phyloP scores from a whole-genome alignment of 805 yeast genomes.

The Nakazawaea anatomiae region DNA sequence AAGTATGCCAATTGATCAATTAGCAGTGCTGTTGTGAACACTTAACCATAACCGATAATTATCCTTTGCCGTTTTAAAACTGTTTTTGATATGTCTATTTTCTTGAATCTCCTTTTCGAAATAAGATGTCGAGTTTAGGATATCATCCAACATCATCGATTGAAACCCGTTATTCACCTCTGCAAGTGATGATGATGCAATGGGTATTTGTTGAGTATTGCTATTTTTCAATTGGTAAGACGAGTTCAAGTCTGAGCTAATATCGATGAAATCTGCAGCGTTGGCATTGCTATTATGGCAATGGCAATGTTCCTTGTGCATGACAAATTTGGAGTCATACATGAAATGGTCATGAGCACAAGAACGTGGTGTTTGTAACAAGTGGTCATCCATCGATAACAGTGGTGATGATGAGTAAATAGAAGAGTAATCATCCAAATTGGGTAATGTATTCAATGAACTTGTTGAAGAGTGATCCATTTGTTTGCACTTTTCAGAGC shows the following conservation, averaged over 20 bases:
- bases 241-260: not conserved
- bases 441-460: not conserved
- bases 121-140: not conserved
- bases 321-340: conserved; percentile 3
- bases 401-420: not conserved
- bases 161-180: not conserved
- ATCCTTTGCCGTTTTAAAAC: conserved; percentile 3
- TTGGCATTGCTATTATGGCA: not conserved
- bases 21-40: not conserved
- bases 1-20: too few relatives aligned
- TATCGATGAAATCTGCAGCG: not conserved
- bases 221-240: not conserved
- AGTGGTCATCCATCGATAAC: not conserved
- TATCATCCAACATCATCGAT: not conserved
- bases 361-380: not conserved
- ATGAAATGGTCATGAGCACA: not conserved
- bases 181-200: not conserved
- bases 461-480: not conserved
- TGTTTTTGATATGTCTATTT: not conserved
- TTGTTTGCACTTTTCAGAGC: conserved; percentile 12
- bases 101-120: conserved; percentile 2
- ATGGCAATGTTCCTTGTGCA: not conserved
- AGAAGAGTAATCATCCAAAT: not conserved
- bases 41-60: conserved; percentile 5
- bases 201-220: not conserved